Base-by-base conservation (phyloP, 176 grass and related monocot species). In the Oryza glumipatula region DNA sequence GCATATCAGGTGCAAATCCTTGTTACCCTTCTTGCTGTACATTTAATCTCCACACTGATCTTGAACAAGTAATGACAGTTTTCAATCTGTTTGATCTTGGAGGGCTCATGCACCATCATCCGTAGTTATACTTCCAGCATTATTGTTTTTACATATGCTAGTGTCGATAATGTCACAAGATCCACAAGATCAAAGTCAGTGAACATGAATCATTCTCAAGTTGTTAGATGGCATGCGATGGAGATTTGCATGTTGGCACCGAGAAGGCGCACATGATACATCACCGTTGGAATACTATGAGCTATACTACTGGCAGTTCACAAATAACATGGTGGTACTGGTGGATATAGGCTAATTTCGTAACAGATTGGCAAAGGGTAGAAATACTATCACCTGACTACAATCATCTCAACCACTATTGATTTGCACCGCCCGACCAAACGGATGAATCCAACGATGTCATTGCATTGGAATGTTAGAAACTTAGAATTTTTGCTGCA, bases 161-260 rank as follows among this genome's bases (percentile, higher is more conserved):
- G 67, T n/a, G 11, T 14, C 69, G 17, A 48, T 80, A 80, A 41
- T 19, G 24, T 75, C 48, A 3, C 32, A 30, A 65, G 67, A 83
- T 74, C 30, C 48, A 3, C 32, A 30, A 65, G 67, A 83, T 74
- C 30, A 13, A 65, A 72, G 63, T 70, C 26, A 3, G 11, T 60
- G 46, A 69, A 76, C 71, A 80, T 3, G 11, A 65, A 76, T 82
- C 9, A 77, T 77, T 82, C 19, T 21, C 77, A 76, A 12, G 70
- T 70, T 89, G 88, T 80, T 26, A 26, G 12, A 36, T 60, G 51
- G 15, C 16, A 54, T 74, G 13, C 66, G 80, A 22, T n/a, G 38
- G 41, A 64, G 6, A 38, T 61, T 74, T 38, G 15, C 22, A 54
- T 83, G 13, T 65, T 22, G 47, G 21, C n/a, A 39, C 44, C 41